Evolutionary conservation across 306 rosid species (phyloP).

Genomic region (Dryas drummondii): DNA sequence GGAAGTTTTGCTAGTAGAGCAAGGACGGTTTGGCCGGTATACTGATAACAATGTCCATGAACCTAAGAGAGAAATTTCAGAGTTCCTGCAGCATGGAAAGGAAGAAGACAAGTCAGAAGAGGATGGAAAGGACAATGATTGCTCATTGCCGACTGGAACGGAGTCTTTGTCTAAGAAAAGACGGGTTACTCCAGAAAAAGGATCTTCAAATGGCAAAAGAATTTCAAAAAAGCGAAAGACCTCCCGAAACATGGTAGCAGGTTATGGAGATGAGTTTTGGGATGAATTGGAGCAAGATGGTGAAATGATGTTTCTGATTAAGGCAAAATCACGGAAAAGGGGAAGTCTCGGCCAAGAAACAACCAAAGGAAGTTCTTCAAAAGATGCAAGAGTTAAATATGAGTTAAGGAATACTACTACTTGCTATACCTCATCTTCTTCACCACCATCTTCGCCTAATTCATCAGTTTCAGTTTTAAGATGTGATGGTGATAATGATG

Average conservation of each 20-base stretch:
- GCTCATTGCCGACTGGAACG: conserved; percentile 6
- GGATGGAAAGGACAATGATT: conserved; percentile 14
- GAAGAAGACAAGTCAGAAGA: conserved; percentile 20
- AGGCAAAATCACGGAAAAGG: conserved; percentile 41
- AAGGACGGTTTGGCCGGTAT: conserved; percentile 17
- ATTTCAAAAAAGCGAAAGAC: conserved; percentile 24
- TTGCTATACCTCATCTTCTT: conserved; percentile 20
- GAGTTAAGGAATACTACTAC: conserved; percentile 5
- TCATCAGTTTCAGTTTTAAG: conserved; percentile 15
- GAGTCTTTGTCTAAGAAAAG: conserved; percentile 26
- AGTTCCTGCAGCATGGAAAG: conserved; percentile 10
- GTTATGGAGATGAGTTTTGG: conserved; percentile 2
- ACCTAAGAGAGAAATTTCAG: conserved; percentile 28
- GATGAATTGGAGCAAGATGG: conserved; percentile 27
- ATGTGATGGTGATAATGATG: neutral
- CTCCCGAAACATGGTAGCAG: conserved; percentile 15
- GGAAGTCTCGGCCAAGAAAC: conserved; percentile 16
- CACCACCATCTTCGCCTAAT: conserved; percentile 15
- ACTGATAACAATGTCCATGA: conserved; percentile 19
- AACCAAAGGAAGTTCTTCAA: conserved; percentile 12
- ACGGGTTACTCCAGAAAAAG: neutral
- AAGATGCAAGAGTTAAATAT: conserved; percentile 15
- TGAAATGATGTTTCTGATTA: conserved; percentile 26
- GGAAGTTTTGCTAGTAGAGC: conserved; percentile 43
- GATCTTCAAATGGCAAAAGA: conserved; percentile 6